Percentiles rank a stretch among this genome's conserved stretches.
These are phyloP conservation scores for Cryptosporidium tyzzeri DNA, from an alignment of 169 alveolate genomes.

Conservation along the genomic window DNA sequence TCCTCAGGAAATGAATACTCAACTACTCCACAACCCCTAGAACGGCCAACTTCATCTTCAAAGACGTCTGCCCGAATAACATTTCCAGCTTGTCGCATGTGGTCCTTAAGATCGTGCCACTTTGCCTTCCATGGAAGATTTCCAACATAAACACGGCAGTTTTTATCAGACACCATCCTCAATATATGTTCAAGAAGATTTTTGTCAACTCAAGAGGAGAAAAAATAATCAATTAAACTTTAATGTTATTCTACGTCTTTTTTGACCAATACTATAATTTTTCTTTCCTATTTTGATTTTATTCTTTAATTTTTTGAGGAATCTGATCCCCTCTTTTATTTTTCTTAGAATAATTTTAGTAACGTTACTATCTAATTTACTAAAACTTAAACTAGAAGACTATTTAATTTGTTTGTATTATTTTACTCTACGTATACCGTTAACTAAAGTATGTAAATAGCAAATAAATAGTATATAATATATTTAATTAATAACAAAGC, in stretches of 20 bases:
- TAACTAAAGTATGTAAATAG: neutral
- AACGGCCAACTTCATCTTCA: conserved; percentile 89
- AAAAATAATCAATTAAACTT: conserved; percentile 28
- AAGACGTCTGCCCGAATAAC: conserved; percentile 91
- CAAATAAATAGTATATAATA: neutral
- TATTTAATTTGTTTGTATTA: conserved; percentile 4
- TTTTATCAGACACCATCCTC: conserved; percentile 78
- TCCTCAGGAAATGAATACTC: conserved; percentile 85
- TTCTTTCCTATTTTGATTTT: neutral
- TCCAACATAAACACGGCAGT: conserved; percentile 91
- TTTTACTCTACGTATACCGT: conserved; percentile 40
- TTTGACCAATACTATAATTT: conserved; percentile 20
- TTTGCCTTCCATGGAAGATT: conserved; percentile 91
- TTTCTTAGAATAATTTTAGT: neutral
- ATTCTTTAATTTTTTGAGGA: neutral
- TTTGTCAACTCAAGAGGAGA: conserved; percentile 22
- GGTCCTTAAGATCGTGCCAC: conserved; percentile 91
- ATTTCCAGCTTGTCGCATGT: conserved; percentile 91
- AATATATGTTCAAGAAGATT: conserved; percentile 2
- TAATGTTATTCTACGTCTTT: conserved; percentile 36
- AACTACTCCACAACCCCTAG: conserved; percentile 90
- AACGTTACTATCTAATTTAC: conserved; percentile 14
- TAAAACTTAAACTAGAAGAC: neutral
- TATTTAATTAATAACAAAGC: neutral
- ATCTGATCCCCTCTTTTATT: conserved; percentile 21